These are phyloP conservation scores for Dendrocalamus sinicus DNA, from an alignment of 176 grass and related monocot species.

Conservation along the genomic window DNA sequence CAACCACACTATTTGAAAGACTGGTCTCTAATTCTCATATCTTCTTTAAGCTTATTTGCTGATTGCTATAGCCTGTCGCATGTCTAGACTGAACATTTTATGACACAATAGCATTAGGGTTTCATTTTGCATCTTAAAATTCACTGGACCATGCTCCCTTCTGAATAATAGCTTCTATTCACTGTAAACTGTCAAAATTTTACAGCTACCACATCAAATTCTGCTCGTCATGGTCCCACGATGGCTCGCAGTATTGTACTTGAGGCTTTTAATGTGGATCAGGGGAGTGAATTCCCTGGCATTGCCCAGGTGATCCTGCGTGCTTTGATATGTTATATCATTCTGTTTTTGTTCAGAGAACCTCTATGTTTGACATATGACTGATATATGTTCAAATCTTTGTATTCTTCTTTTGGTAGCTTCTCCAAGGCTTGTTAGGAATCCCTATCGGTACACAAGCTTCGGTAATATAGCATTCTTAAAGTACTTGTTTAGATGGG, in stretches of 20 bases:
- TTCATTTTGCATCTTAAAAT: conserved; percentile 16
- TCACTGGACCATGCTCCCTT: conserved; percentile 18
- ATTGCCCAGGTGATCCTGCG: conserved; percentile 64
- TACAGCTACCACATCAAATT: conserved; percentile 56
- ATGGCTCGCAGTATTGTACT: conserved; percentile 77
- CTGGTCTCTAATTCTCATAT: neutral
- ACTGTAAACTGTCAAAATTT: conserved; percentile 42
- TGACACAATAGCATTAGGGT: conserved; percentile 10
- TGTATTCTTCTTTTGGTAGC: conserved; percentile 62
- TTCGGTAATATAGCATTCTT: conserved; percentile 55
- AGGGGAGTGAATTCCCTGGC: conserved; percentile 63
- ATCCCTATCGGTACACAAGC: conserved; percentile 40
- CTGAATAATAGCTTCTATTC: conserved; percentile 39
- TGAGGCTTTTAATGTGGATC: conserved; percentile 92
- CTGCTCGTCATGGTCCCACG: conserved; percentile 52
- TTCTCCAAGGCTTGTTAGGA: conserved; percentile 74
- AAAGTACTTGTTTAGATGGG: conserved; percentile 40
- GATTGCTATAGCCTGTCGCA: conserved; percentile 5
- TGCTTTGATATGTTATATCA: conserved; percentile 29
- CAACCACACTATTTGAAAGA: neutral
- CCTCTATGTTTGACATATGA: conserved; percentile 38
- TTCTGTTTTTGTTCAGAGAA: conserved; percentile 18
- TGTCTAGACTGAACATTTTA: conserved; percentile 2
- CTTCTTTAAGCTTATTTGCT: neutral
- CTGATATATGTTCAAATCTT: conserved; percentile 34